These are phyloP conservation scores for Lentinula sp. DNA, from an alignment of 768 basidiomycete genomes.

Conservation along the genomic window DNA sequence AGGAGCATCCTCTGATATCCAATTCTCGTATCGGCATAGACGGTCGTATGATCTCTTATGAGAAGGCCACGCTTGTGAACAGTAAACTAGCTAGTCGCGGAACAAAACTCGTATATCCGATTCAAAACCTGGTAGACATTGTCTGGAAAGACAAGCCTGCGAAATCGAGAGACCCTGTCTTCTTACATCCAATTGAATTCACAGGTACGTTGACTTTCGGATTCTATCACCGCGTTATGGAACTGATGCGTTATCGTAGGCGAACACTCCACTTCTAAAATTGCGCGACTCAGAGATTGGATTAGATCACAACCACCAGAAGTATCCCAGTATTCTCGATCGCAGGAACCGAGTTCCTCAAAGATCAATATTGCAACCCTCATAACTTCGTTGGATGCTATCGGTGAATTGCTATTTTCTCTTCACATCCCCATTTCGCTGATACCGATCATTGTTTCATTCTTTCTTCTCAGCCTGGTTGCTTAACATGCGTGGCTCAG, in stretches of 20 bases:
- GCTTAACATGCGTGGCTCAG: constrained; percentile 83
- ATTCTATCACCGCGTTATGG: not conserved
- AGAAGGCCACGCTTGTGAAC: constrained; percentile 58
- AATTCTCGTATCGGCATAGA: constrained; percentile 65
- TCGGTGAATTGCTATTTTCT: constrained; percentile 39
- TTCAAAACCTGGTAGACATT: constrained; percentile 79
- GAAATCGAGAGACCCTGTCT: constrained; percentile 60
- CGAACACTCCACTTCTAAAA: constrained; percentile 60
- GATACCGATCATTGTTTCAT: too few relatives aligned
- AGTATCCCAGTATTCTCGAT: constrained; percentile 56
- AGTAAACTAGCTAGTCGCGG: constrained; percentile 43
- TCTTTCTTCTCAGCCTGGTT: constrained; percentile 56
- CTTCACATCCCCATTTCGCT: not conserved
- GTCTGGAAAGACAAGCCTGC: constrained; percentile 75
- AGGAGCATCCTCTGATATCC: constrained; percentile 11
- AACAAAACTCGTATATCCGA: constrained; percentile 72
- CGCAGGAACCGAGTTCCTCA: constrained; percentile 45
- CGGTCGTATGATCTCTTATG: constrained; percentile 75
- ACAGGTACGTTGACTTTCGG: constrained; percentile 34
- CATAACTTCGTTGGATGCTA: constrained; percentile 62
- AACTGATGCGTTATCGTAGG: constrained; percentile 24
- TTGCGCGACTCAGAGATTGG: constrained; percentile 67
- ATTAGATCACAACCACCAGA: constrained; percentile 55
- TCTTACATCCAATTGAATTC: constrained; percentile 66
- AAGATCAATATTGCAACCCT: constrained; percentile 66